Base-by-base conservation (phyloP, 805 yeast genomes). In the Pichia nanzhaoensis region DNA sequence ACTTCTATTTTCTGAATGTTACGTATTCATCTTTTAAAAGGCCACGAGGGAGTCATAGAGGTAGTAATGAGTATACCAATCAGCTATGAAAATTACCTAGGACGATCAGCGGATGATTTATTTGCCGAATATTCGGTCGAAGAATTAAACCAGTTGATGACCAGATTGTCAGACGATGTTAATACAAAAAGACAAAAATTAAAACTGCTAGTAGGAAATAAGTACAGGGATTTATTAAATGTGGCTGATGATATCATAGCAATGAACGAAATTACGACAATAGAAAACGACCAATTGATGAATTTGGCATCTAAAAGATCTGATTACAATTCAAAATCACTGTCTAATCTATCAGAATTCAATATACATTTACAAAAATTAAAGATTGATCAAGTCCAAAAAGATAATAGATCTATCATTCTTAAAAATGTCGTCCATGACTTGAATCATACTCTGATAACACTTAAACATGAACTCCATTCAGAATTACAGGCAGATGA, bases 241-340 rank as follows among this genome's bases (percentile, higher is more conserved):
- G 69, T 63, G 18, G 69, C 69, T 1, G 69, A 66, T 52, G 62
- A 66, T 47, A 64, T 66, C 5, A 61, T 64, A 21, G 50, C 52
- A 4, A 63, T 66, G 68, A 58, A 63, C 44, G 52, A 55, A 4
- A 50, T 63, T 31, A 52, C 63, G 0, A 49, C 32, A 3, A 21
- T 33, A 1, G 57, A 61, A 39, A 64, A 65, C 44, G 46, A 51
- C 13, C 38, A 53, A 34, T 45, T 66, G 31, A 51, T 55, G n/a
- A 51, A 56, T 16, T 44, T 66, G 41, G 51, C 64, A 0, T 65
- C 60, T 43, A 44, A 51, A 21, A 62, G 57, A 42, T 55, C 68
- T 3, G 50, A 51, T 18, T 64, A 64, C 43, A 48, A 53, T 22
- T 48, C 48, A 17, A 56, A 53, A 20, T 42, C 48, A 5, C 46